phyloP scores from a whole-genome alignment of 441 rosid genomes.

The Macaranga tanarius region DNA sequence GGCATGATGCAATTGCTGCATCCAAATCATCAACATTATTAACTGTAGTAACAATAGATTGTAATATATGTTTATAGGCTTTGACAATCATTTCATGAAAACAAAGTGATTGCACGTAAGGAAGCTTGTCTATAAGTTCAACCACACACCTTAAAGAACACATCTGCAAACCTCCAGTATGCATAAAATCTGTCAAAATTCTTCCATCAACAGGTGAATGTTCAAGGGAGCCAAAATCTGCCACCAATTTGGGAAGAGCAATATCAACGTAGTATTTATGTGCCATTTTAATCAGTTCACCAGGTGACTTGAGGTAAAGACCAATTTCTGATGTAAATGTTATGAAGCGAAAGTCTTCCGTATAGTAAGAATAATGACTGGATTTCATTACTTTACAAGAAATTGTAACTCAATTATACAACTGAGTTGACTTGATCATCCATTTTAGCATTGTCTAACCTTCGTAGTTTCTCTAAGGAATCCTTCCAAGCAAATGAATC shows the following conservation, averaged over 20 bases:
- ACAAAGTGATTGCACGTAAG: conserved; percentile 73
- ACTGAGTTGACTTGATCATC: too few relatives aligned
- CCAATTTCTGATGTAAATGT: too few relatives aligned
- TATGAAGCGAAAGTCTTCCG: too few relatives aligned
- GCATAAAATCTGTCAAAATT: conserved; percentile 70
- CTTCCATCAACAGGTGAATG: conserved; percentile 76
- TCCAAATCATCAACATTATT: conserved; percentile 40
- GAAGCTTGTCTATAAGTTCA: conserved; percentile 61
- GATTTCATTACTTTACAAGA: too few relatives aligned
- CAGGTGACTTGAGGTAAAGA: too few relatives aligned
- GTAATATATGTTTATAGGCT: conserved; percentile 60
- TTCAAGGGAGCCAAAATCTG: conserved; percentile 70
- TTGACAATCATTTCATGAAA: conserved; percentile 70
- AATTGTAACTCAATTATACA: too few relatives aligned
- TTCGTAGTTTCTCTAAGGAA: too few relatives aligned
- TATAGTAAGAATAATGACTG: too few relatives aligned
- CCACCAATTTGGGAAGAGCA: conserved; percentile 69
- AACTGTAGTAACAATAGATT: conserved; percentile 51
- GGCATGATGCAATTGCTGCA: conserved; percentile 50
- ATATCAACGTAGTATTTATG: conserved; percentile 53
- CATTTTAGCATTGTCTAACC: too few relatives aligned
- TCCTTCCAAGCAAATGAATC: too few relatives aligned
- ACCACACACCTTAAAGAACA: conserved; percentile 60
- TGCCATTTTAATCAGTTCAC: conserved; percentile 57
- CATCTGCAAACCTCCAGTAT: conserved; percentile 67